Evolutionary conservation across 2,329 filamentous ascomycete genomes (phyloP).

Genomic region (Botrytis byssoidea): DNA sequence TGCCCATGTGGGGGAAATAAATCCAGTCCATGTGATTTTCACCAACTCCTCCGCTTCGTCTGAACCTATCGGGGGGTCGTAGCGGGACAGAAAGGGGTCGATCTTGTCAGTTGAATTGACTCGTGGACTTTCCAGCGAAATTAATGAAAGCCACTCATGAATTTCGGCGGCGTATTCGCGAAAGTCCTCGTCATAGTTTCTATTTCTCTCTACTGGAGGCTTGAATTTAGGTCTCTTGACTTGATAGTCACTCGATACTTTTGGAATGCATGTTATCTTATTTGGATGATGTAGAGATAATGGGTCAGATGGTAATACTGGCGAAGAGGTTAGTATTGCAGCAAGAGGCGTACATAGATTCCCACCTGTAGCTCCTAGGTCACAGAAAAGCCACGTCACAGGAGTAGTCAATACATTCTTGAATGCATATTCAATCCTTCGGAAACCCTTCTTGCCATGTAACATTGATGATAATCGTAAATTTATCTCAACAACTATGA

Average conservation of each 20-base stretch:
- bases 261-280: constrained; percentile 42
- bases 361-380: constrained; percentile 52
- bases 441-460: constrained; percentile 42
- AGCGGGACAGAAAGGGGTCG: constrained; percentile 68
- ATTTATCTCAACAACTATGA: constrained; percentile 71
- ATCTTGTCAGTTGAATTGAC: constrained; percentile 56
- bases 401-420: constrained; percentile 70
- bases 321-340: constrained; percentile 32
- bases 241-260: constrained; percentile 36
- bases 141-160: constrained; percentile 74
- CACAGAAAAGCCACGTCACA: constrained; percentile 75
- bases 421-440: constrained; percentile 38
- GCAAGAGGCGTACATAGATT: constrained; percentile 11
- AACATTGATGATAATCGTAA: constrained; percentile 74
- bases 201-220: constrained; percentile 35
- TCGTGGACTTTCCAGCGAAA: constrained; percentile 64
- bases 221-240: constrained; percentile 35
- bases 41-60: constrained; percentile 40
- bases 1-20: constrained; percentile 54
- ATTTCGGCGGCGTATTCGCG: constrained; percentile 62
- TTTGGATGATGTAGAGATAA: constrained; percentile 47
- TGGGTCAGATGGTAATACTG: constrained; percentile 50
- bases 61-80: constrained; percentile 51
- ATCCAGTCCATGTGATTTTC: constrained; percentile 59
- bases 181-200: constrained; percentile 49